Evolutionary conservation across 176 grass and related monocot species (phyloP).

Genomic region (Bromus sterilis): DNA sequence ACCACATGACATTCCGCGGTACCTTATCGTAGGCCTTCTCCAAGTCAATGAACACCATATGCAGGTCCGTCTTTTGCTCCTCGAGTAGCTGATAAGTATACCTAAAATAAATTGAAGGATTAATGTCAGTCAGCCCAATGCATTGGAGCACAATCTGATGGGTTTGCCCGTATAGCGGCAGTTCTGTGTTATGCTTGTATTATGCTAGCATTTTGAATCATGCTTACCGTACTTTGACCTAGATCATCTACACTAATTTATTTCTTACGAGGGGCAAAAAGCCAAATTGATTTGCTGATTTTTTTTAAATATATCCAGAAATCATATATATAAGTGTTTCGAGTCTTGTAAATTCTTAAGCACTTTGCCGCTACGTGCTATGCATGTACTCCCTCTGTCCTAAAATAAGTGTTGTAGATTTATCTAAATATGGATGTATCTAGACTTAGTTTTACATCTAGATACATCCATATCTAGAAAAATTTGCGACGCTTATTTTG

Average conservation of each 20-base stretch:
- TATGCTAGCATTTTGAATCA: neutral
- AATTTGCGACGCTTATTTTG: too few relatives aligned
- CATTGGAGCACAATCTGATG: neutral
- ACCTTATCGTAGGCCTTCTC: too few relatives aligned
- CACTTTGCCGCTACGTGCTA: neutral
- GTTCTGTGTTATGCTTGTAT: neutral
- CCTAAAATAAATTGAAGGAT: neutral
- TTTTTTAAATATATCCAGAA: neutral
- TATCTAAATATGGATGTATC: too few relatives aligned
- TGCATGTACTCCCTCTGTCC: too few relatives aligned
- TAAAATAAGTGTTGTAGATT: too few relatives aligned
- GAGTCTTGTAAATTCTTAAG: neutral
- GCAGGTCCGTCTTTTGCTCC: too few relatives aligned
- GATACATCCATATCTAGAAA: too few relatives aligned
- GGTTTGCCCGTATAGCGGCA: neutral
- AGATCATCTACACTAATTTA: neutral
- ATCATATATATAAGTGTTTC: neutral
- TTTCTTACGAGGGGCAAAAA: neutral
- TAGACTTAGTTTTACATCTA: too few relatives aligned
- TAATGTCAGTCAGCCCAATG: neutral
- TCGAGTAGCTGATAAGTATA: neutral
- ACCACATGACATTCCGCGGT: too few relatives aligned
- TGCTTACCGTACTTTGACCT: neutral
- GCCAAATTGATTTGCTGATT: neutral
- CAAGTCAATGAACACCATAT: too few relatives aligned